Percentiles rank a stretch among this genome's conserved stretches.
Conservation (phyloP, 2,329 filamentous ascomycete genomes). For the Xylaria sp. region DNA sequence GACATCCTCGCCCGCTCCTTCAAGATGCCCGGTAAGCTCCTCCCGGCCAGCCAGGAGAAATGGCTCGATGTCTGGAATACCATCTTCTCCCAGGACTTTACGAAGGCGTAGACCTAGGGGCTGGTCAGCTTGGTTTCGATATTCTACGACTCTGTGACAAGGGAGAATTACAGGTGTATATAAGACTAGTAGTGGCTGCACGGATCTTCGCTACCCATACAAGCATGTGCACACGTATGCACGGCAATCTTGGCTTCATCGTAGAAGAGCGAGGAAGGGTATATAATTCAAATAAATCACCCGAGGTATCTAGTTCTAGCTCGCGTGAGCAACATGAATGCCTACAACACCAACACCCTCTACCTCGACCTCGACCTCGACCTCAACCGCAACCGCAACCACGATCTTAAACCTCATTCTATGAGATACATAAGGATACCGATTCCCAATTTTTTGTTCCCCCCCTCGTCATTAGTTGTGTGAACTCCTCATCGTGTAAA, state of each 20-base stretch:
- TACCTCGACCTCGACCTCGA: neutral
- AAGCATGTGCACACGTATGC: neutral
- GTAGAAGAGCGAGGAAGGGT: neutral
- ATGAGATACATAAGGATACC: neutral
- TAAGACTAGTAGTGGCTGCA: neutral
- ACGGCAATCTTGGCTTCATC: neutral
- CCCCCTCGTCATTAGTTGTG: constrained; percentile 14
- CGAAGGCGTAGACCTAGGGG: constrained; percentile 10
- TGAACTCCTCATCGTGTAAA: constrained; percentile 29
- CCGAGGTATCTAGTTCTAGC: constrained; percentile 19
- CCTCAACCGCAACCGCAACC: neutral
- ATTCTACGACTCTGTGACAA: neutral
- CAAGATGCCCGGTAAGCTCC: constrained; percentile 71
- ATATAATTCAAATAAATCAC: constrained; percentile 11
- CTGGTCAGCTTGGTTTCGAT: neutral
- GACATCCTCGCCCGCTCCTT: constrained; percentile 80
- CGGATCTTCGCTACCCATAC: neutral
- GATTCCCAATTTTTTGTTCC: neutral
- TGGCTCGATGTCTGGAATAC: constrained; percentile 81
- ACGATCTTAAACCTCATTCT: constrained; percentile 7
- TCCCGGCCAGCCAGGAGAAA: constrained; percentile 74
- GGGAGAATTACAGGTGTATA: neutral
- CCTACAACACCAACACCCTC: neutral
- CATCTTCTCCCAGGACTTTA: constrained; percentile 68
- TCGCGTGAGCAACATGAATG: neutral